phyloP scores from a whole-genome alignment of 495 filamentous ascomycete species.

The Xylaria longipes region DNA sequence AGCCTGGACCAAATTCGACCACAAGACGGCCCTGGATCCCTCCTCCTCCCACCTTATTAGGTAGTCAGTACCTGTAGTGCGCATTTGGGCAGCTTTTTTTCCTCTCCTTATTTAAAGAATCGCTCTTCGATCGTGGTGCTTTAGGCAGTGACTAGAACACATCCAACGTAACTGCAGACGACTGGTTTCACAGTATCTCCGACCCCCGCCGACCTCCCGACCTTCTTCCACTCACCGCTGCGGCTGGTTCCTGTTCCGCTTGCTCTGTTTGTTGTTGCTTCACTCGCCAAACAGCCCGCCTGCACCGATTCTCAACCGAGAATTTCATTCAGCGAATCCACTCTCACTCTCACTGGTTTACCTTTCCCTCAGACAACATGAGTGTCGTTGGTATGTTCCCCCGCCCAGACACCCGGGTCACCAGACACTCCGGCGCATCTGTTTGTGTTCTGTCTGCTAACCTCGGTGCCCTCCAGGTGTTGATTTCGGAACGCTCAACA shows the following conservation, averaged over 20 bases:
- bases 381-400: conserved; percentile 47
- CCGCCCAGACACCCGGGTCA: not conserved
- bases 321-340: not conserved
- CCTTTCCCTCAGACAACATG: conserved; percentile 48
- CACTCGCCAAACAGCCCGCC: not conserved
- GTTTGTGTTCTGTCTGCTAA: conserved; percentile 21
- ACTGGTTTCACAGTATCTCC: conserved; percentile 3
- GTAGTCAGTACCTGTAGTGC: conserved; percentile 34
- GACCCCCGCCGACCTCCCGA: conserved; percentile 9
- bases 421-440: not conserved
- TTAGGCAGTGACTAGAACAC: not conserved
- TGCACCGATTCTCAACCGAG: not conserved
- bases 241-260: not conserved
- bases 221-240: not conserved
- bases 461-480: conserved; percentile 60
- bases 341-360: conserved; percentile 5
- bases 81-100: conserved; percentile 42
- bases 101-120: conserved; percentile 14
- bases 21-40: conserved; percentile 8
- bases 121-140: conserved; percentile 11
- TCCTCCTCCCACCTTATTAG: conserved; percentile 22
- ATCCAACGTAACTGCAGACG: conserved; percentile 11
- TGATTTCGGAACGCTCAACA: conserved; percentile 97
- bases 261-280: conserved; percentile 7
- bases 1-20: conserved; percentile 26